Percentiles rank a stretch among this genome's conserved stretches.
phyloP scores from a whole-genome alignment of 1,284 basidiomycete species.

The Malassezia yamatoensis region DNA sequence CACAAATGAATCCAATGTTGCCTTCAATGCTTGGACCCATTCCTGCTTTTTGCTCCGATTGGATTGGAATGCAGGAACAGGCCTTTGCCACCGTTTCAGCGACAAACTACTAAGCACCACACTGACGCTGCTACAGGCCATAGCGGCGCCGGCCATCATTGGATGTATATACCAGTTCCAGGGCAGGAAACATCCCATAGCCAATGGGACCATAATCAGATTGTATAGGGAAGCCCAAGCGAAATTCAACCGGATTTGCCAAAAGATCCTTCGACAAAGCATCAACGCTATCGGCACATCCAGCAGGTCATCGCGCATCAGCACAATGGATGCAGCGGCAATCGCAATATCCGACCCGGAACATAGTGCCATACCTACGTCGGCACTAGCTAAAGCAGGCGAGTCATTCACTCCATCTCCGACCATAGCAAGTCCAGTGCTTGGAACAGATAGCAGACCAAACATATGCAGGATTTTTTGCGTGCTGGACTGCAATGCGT shows the following conservation, averaged over 20 bases:
- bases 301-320: slow-evolving; percentile 88
- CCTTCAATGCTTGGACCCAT: too few species aligned
- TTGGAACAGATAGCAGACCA: not conserved
- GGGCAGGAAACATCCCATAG: slow-evolving; percentile 91
- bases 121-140: slow-evolving; percentile 94
- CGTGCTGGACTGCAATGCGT: not conserved
- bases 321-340: slow-evolving; percentile 92
- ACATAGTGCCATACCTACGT: slow-evolving; percentile 88
- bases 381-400: slow-evolving; percentile 84
- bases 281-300: slow-evolving; percentile 93
- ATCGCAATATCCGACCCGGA: slow-evolving; percentile 93
- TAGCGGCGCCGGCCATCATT: slow-evolving; percentile 93
- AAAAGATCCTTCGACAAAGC: slow-evolving; percentile 77
- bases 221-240: slow-evolving; percentile 60
- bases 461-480: not conserved
- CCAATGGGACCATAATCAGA: slow-evolving; percentile 85
- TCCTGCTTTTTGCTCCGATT: too few species aligned
- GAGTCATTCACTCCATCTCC: slow-evolving; percentile 99
- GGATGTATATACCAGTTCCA: slow-evolving; percentile 87
- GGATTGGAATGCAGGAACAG: not conserved
- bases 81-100: slow-evolving; percentile 54
- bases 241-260: slow-evolving; percentile 64
- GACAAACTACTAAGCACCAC: slow-evolving; percentile 83
- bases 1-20: not conserved
- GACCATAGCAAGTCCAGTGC: slow-evolving; percentile 56